Conservation (phyloP, 75 land plant species). For the Cupressus sempervirens region DNA sequence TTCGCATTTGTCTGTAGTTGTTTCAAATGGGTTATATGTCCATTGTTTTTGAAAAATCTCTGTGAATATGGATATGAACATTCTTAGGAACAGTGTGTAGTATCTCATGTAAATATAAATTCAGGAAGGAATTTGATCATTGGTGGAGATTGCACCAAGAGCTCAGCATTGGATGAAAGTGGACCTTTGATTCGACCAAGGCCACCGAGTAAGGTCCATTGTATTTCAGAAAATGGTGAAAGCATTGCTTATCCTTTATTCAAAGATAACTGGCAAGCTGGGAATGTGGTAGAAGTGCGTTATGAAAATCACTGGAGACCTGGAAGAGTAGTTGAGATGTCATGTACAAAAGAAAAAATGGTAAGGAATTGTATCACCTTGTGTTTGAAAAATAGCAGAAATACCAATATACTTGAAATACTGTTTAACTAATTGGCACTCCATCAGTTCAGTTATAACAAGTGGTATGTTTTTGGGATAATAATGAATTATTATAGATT, state of each 20-base stretch:
- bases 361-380: not conserved
- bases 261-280: not conserved
- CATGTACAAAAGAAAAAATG: constrained; percentile 8
- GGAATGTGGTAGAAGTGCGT: constrained; percentile 2
- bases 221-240: constrained; percentile 1
- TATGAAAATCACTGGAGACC: constrained; percentile 7
- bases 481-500: not conserved
- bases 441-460: not conserved
- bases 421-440: not conserved
- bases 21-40: not conserved
- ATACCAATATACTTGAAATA: not conserved
- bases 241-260: not conserved
- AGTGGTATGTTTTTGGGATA: not conserved
- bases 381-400: not conserved
- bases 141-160: not conserved
- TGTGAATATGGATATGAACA: not conserved
- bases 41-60: not conserved
- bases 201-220: not conserved
- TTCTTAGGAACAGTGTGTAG: not conserved
- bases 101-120: not conserved
- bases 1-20: not conserved
- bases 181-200: constrained; percentile 2
- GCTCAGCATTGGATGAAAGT: not conserved
- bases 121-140: not conserved
- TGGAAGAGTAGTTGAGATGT: constrained; percentile 7